Conservation (phyloP, 257 asterid species). For the Vinca minor region DNA sequence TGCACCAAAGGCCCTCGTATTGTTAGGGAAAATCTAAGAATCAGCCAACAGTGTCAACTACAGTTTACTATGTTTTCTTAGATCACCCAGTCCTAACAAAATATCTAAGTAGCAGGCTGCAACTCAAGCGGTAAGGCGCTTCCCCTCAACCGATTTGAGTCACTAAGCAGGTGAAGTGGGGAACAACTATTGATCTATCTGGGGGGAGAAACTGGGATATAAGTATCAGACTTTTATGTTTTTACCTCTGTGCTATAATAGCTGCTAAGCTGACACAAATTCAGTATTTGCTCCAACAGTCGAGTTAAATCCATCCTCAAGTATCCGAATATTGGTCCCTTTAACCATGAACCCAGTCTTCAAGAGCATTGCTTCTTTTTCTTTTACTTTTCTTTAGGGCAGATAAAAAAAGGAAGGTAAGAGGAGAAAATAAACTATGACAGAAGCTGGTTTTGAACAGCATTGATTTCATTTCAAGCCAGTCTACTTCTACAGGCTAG, state of each 20-base stretch:
- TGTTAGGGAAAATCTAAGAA: background rate
- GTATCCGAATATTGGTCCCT: background rate
- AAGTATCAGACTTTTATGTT: too few species aligned
- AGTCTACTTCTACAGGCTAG: too few species aligned
- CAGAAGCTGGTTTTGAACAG: too few species aligned
- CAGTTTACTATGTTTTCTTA: background rate
- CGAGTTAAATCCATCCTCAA: background rate
- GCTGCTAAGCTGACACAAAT: background rate
- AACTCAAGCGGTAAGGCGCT: too few species aligned
- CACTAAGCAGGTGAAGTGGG: too few species aligned
- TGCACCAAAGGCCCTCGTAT: background rate
- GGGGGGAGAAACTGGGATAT: too few species aligned
- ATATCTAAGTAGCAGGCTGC: too few species aligned
- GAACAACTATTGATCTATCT: too few species aligned
- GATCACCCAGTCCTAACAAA: background rate
- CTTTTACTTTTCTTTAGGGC: too few species aligned
- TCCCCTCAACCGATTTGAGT: too few species aligned
- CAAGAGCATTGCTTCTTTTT: background rate
- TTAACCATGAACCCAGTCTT: background rate
- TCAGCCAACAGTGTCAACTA: background rate
- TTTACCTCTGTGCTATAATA: background rate
- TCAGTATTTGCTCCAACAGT: background rate
- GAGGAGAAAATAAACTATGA: background rate
- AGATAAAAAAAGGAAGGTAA: too few species aligned
- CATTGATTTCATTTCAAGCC: background rate